Base-by-base conservation (phyloP, 805 yeast genomes). In the Pichia thaimueangensis region DNA sequence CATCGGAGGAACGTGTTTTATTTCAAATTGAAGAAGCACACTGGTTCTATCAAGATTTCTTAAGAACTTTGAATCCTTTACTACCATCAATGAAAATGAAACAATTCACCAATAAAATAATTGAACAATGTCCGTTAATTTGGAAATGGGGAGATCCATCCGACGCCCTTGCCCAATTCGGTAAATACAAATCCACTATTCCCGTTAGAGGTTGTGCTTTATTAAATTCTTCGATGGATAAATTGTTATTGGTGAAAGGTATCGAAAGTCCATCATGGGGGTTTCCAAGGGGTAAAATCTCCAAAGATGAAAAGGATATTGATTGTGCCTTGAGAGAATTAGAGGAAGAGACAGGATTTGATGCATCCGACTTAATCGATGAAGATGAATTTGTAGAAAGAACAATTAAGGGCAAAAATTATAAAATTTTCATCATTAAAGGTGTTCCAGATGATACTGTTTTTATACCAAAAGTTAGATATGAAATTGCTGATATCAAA, bases 11-110 rank as follows among this genome's bases (percentile, higher is more conserved):
- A 58, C 72, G 98, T 57, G 83, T 89, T 21, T 76, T 88, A 56
- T 93, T 93, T 66, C 95, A 89, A 59, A 81, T 93, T 32, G 99
- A 93, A 68, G 97, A 93, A 62, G 98, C 98, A 2, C 96, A 88
- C 53, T 93, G 98, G 98, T 93, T 85, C 58, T 93, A 89, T 63
- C 74, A 83, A 38, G 99, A 93, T 63, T 89, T 82, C 54, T 71
- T 82, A 11, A 73, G 89, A 28, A 74, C 73, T 28, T 64, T 81
- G 53, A 83, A 87, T 59, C 89, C 93, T 4, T 61, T 70, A 25
- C 69, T 91, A 45, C 97, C 97, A 2, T 58, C 75, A 2, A 65
- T 89, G 69, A 83, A 81, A 56, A 79, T 88, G 76, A 83, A 82
- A 59, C 64, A 73, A 8, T 89, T 93, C 59, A 80, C 89, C 0